Percentiles rank a stretch among this genome's conserved stretches.
phyloP scores from a whole-genome alignment of 2,329 filamentous ascomycete genomes.

The Nakataea oryzae region DNA sequence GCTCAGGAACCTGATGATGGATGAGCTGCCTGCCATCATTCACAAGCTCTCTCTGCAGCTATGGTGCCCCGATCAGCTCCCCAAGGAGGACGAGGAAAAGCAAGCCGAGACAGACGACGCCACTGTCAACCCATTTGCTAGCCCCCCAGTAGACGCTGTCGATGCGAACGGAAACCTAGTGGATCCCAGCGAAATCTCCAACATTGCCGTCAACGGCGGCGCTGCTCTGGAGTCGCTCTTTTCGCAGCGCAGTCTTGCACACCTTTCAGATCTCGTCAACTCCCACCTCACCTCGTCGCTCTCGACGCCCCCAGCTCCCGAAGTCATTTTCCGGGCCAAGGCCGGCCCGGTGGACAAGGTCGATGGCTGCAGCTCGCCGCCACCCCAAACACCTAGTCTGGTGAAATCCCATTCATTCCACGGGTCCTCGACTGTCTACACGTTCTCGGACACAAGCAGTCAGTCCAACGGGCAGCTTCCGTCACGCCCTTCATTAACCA shows the following conservation, averaged over 20 bases:
- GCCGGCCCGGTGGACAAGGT: constrained; percentile 63
- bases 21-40: constrained; percentile 92
- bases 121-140: constrained; percentile 70
- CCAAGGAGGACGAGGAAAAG: constrained; percentile 51
- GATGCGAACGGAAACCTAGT: constrained; percentile 70
- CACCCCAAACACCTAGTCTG: constrained; percentile 39
- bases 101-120: constrained; percentile 44
- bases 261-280: constrained; percentile 71
- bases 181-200: constrained; percentile 64
- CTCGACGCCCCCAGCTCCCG: constrained; percentile 81
- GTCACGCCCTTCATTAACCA: constrained; percentile 58
- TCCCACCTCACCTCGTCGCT: constrained; percentile 85
- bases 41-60: constrained; percentile 80
- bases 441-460: constrained; percentile 63
- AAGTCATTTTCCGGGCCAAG: constrained; percentile 90
- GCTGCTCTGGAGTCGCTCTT: constrained; percentile 82
- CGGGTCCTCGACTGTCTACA: constrained; percentile 53
- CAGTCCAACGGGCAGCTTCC: constrained; percentile 49
- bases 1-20: constrained; percentile 90
- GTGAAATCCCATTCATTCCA: constrained; percentile 54
- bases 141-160: constrained; percentile 70
- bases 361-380: constrained; percentile 30
- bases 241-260: constrained; percentile 86
- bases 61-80: constrained; percentile 79
- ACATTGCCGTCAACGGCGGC: constrained; percentile 67